Evolutionary conservation across 495 filamentous ascomycete species (phyloP).

Genomic region (Parathielavia hyrcaniae): DNA sequence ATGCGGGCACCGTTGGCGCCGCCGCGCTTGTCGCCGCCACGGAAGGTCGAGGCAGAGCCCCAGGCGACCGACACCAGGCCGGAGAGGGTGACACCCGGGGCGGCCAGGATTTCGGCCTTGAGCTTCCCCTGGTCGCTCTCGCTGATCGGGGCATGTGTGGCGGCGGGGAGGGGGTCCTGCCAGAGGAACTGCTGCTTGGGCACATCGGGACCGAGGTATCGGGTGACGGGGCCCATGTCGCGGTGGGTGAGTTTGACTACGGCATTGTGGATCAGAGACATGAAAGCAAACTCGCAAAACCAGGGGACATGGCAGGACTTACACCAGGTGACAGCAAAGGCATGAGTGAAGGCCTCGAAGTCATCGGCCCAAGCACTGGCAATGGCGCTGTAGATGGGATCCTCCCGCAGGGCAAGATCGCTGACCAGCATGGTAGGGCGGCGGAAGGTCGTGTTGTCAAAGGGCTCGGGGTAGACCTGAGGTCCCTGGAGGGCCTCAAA

Average conservation of each 20-base stretch:
- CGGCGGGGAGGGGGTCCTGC: conserved; percentile 58
- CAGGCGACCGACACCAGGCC: conserved; percentile 59
- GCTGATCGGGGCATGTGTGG: conserved; percentile 51
- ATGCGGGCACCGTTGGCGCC: conserved; percentile 70
- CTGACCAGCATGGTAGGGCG: conserved; percentile 58
- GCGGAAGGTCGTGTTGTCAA: conserved; percentile 58
- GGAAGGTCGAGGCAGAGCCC: conserved; percentile 67
- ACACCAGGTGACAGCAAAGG: too few relatives aligned
- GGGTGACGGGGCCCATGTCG: too few relatives aligned
- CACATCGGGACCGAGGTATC: too few relatives aligned
- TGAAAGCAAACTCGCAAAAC: too few relatives aligned
- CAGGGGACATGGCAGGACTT: too few relatives aligned
- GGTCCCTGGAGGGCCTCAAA: conserved; percentile 57
- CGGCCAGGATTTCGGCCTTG: conserved; percentile 57
- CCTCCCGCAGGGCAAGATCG: too few relatives aligned
- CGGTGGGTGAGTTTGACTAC: too few relatives aligned
- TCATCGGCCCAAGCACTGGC: too few relatives aligned
- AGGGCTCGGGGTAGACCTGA: conserved; percentile 57
- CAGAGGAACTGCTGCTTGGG: conserved; percentile 56
- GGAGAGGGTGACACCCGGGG: conserved; percentile 48
- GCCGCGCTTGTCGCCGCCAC: conserved; percentile 67
- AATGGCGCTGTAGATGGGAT: conserved; percentile 47
- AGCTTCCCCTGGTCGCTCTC: conserved; percentile 52
- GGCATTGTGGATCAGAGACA: too few relatives aligned
- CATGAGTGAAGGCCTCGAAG: too few relatives aligned